Evolutionary conservation across 116 monocot species (phyloP).

Genomic region (Dioscorea cayenensis): DNA sequence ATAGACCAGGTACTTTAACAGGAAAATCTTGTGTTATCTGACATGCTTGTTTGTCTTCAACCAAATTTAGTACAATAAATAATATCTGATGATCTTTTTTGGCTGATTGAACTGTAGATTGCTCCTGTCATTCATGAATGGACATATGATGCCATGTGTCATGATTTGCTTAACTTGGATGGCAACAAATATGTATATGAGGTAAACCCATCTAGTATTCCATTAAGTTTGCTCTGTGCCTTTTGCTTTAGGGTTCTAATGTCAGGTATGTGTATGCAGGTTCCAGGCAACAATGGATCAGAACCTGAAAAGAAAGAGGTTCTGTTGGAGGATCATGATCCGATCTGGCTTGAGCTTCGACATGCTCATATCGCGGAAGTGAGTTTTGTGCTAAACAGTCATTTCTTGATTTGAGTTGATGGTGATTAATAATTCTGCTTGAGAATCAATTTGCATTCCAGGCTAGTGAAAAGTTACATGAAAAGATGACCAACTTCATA

Average conservation of each 20-base stretch:
- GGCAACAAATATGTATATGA: slow-evolving; percentile 90
- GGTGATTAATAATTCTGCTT: neutral
- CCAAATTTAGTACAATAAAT: neutral
- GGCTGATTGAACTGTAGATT: slow-evolving; percentile 41
- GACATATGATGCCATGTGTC: slow-evolving; percentile 99
- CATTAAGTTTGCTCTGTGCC: neutral
- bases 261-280: slow-evolving; percentile 23
- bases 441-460: slow-evolving; percentile 21
- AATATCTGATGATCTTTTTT: neutral
- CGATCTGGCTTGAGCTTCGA: slow-evolving; percentile 91
- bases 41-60: neutral
- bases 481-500: slow-evolving; percentile 83
- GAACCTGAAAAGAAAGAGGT: slow-evolving; percentile 75
- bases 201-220: slow-evolving; percentile 24
- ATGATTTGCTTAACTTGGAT: slow-evolving; percentile 87
- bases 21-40: neutral
- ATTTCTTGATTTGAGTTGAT: slow-evolving; percentile 1
- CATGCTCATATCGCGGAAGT: slow-evolving; percentile 99
- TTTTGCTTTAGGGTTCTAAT: neutral
- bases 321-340: slow-evolving; percentile 95
- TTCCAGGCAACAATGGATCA: slow-evolving; percentile 62
- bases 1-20: slow-evolving; percentile 64
- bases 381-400: slow-evolving; percentile 12
- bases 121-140: slow-evolving; percentile 98
- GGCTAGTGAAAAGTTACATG: slow-evolving; percentile 93